Conservation (phyloP, 257 asterid genomes). For the Solanum pinnatisectum region DNA sequence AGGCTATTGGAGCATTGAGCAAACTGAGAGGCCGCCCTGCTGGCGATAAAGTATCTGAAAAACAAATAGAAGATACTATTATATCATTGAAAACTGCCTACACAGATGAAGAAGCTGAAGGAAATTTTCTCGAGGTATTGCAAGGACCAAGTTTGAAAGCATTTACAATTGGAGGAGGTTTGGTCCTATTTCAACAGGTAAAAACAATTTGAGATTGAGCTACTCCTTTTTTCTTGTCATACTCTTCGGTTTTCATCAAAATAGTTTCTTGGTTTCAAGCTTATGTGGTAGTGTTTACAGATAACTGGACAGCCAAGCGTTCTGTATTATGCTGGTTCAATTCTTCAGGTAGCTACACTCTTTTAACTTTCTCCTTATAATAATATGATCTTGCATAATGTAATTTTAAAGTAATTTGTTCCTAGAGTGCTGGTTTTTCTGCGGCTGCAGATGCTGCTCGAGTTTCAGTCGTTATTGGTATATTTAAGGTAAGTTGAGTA, state of each 20-base stretch:
- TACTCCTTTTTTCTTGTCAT: background rate
- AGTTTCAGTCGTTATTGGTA: conserved; percentile 79
- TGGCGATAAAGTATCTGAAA: conserved; percentile 60
- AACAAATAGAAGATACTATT: conserved; percentile 72
- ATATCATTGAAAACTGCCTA: conserved; percentile 67
- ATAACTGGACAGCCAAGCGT: conserved; percentile 99
- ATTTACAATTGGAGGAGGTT: conserved; percentile 87
- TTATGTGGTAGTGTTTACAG: conserved; percentile 26
- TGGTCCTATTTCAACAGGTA: conserved; percentile 98
- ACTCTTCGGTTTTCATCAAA: background rate
- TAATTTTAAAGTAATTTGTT: conserved; percentile 4
- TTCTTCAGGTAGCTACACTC: conserved; percentile 64
- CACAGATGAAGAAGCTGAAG: conserved; percentile 60
- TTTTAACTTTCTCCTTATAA: background rate
- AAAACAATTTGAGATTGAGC: background rate
- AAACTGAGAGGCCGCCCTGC: conserved; percentile 69
- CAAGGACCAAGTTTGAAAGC: conserved; percentile 94
- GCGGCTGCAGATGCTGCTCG: conserved; percentile 96
- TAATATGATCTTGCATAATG: background rate
- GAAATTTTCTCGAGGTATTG: conserved; percentile 60
- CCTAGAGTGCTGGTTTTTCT: conserved; percentile 88
- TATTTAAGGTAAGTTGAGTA: conserved; percentile 64
- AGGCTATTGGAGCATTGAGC: conserved; percentile 63
- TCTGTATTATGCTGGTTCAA: conserved; percentile 88
- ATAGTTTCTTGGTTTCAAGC: background rate